These are phyloP conservation scores for Trapa incisa DNA, from an alignment of 345 rosid species.

Conservation along the genomic window DNA sequence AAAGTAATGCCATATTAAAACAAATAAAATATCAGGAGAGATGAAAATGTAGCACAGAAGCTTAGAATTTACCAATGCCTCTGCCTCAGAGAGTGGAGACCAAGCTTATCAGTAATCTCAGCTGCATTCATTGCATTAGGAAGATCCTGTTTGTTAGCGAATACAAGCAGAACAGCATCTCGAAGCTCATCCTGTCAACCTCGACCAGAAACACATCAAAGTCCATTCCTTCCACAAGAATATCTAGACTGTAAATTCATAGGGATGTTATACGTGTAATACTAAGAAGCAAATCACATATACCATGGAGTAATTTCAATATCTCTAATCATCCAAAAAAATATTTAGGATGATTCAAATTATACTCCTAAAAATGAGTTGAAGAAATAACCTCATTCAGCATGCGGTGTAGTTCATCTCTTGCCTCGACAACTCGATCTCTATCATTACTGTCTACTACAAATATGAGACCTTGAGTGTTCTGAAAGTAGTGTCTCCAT, in stretches of 20 bases:
- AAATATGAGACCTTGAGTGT: slow-evolving; percentile 73
- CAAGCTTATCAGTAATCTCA: slow-evolving; percentile 68
- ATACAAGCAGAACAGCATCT: slow-evolving; percentile 79
- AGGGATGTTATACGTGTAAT: not conserved
- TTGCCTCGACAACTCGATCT: slow-evolving; percentile 59
- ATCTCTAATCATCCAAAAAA: not conserved
- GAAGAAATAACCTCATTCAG: slow-evolving; percentile 49
- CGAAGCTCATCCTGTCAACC: slow-evolving; percentile 65
- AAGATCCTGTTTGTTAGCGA: slow-evolving; percentile 94
- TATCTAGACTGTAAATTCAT: no score
- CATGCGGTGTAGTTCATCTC: slow-evolving; percentile 88
- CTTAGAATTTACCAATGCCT: slow-evolving; percentile 37
- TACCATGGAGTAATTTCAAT: not conserved
- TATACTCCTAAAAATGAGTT: not conserved
- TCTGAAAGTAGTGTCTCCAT: slow-evolving; percentile 90
- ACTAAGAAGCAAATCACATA: not conserved
- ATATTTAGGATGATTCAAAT: no score
- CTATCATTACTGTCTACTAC: slow-evolving; percentile 85
- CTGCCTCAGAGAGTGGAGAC: slow-evolving; percentile 53
- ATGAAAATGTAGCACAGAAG: not conserved
- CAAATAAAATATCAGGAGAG: not conserved
- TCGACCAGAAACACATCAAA: not conserved
- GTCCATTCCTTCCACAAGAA: no score
- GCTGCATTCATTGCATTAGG: slow-evolving; percentile 95
- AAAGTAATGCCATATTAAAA: not conserved